phyloP scores from a whole-genome alignment of 2,329 filamentous ascomycete species.

The Microdochium paspali region DNA sequence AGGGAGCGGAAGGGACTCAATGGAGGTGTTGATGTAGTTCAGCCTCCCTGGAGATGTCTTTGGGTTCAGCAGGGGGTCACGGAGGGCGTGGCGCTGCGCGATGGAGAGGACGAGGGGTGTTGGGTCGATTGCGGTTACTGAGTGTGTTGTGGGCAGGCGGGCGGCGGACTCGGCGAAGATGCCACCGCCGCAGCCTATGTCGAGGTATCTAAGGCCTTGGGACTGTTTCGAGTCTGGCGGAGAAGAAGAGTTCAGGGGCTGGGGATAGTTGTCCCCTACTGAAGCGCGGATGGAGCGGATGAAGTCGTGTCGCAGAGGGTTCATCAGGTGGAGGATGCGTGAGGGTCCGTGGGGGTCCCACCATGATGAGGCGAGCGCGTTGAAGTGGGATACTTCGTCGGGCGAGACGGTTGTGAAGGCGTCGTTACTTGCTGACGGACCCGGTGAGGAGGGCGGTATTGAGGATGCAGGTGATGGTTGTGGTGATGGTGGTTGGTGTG shows the following conservation, averaged over 20 bases:
- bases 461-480: slow-evolving; percentile 2
- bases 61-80: slow-evolving; percentile 56
- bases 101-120: slow-evolving; percentile 64
- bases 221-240: slow-evolving; percentile 10
- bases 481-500: background rate
- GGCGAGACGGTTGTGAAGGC: slow-evolving; percentile 65
- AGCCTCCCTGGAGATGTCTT: slow-evolving; percentile 35
- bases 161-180: slow-evolving; percentile 90
- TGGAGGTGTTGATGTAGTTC: slow-evolving; percentile 63
- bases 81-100: slow-evolving; percentile 64
- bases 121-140: slow-evolving; percentile 71
- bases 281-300: slow-evolving; percentile 63
- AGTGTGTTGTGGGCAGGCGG: slow-evolving; percentile 50
- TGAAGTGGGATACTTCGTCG: slow-evolving; percentile 89
- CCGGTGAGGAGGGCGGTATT: slow-evolving; percentile 7
- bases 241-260: slow-evolving; percentile 3
- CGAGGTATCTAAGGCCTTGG: slow-evolving; percentile 60
- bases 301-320: slow-evolving; percentile 90
- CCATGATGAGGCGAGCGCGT: slow-evolving; percentile 85
- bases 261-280: slow-evolving; percentile 29
- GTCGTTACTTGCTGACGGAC: slow-evolving; percentile 12
- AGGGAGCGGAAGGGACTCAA: slow-evolving; percentile 54
- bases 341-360: slow-evolving; percentile 95
- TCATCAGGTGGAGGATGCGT: slow-evolving; percentile 92
- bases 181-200: slow-evolving; percentile 91